Conservation (phyloP, 192 early-diverging fungal genomes). For the Coemansia sp. region DNA sequence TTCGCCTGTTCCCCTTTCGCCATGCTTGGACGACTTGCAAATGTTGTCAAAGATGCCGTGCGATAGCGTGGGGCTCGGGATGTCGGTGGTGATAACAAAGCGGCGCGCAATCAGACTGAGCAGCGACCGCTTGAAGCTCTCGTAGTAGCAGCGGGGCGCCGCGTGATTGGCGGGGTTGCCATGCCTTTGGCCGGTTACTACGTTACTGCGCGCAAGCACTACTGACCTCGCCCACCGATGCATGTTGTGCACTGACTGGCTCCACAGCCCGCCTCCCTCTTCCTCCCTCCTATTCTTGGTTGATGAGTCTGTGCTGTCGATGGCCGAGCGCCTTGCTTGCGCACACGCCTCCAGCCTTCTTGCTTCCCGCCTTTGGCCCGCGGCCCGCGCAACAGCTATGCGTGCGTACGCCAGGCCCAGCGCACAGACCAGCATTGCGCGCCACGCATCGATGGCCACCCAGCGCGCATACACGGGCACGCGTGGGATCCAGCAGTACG, state of each 20-base stretch:
- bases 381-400: neutral
- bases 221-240: slow-evolving; percentile 41
- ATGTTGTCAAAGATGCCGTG: slow-evolving; percentile 42
- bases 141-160: slow-evolving; percentile 30
- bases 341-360: neutral
- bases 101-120: slow-evolving; percentile 28
- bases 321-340: slow-evolving; percentile 7
- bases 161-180: neutral
- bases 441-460: slow-evolving; percentile 50
- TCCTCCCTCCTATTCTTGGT: neutral
- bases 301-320: slow-evolving; percentile 27
- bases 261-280: slow-evolving; percentile 24
- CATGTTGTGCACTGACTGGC: slow-evolving; percentile 46
- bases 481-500: slow-evolving; percentile 55
- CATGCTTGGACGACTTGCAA: slow-evolving; percentile 1
- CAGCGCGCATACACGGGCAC: slow-evolving; percentile 51
- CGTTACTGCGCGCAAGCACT: slow-evolving; percentile 26
- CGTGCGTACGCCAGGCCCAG: slow-evolving; percentile 15
- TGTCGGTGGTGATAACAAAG: slow-evolving; percentile 46
- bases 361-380: neutral
- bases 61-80: slow-evolving; percentile 46
- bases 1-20: neutral
- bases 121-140: slow-evolving; percentile 38
- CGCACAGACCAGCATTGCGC: slow-evolving; percentile 13
- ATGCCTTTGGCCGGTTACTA: neutral